Base-by-base conservation (phyloP, 164 flowering plant genomes). In the Litsea cubeba region DNA sequence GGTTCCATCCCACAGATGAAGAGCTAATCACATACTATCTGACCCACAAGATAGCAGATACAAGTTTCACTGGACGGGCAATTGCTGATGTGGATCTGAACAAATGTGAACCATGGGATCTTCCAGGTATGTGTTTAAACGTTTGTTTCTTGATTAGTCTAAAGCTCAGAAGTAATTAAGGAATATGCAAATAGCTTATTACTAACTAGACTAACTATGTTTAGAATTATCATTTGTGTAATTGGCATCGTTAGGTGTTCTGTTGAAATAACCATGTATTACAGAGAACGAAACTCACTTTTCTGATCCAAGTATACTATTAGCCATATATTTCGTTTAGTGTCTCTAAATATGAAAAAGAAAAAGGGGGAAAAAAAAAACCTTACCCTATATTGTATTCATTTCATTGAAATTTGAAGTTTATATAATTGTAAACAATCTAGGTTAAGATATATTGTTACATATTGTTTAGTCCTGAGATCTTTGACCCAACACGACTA, bases 71-170 rank as follows among this genome's bases (percentile, higher is more conserved):
- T 1, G 90, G 86, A 58, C 79, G 87, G 28, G 97, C 97, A 0
- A 75, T 93, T 62, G 79, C 80, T 2, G 97, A 93, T 71, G 94
- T 91, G 6, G 97, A 93, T 87, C 97, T 93, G 83, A 93, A 93
- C 85, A 93, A 93, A 74, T 88, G 80, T 14, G 97, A 92, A 78
- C 97, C 97, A 0, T 92, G 97, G 97, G 97, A 93, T 69, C 95
- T 93, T 72, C 97, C 97, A 82, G 94, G 97, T 92, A 78, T 22
- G 17, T 17, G 18, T 26, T 23, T 51, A 10, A 49, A 18, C n/a
- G 14, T n/a, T 70, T 22, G 20, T 70, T 51, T 24, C 17, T 17
- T 30, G 35, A 30, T 30, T 50, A 2, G 26, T 63, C 32, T 23
- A 23, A 63, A 24, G 66, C 66, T 23, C 5, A 24, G 65, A 12